phyloP scores from a whole-genome alignment of 2,329 filamentous ascomycete species.

The Fusarium sp. region DNA sequence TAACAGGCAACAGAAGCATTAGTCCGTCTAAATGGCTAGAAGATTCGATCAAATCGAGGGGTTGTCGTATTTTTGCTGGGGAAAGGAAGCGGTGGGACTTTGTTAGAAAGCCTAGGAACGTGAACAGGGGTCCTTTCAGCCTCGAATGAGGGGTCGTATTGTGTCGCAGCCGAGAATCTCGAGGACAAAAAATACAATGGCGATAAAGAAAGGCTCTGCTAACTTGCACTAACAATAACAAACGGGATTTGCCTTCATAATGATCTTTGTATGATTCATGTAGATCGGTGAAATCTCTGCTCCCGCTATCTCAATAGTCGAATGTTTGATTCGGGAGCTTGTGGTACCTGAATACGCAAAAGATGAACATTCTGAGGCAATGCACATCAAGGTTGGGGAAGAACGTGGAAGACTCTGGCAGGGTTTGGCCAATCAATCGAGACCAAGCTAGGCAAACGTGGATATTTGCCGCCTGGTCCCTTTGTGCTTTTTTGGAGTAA shows the following conservation, averaged over 20 bases:
- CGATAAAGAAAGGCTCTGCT: slow-evolving; percentile 5
- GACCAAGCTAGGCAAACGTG: slow-evolving; percentile 18
- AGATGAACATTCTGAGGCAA: slow-evolving; percentile 31
- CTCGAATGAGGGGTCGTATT: slow-evolving; percentile 35
- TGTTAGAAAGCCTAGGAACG: slow-evolving; percentile 38
- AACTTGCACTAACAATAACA: not conserved
- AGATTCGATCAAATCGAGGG: slow-evolving; percentile 41
- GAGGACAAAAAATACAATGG: slow-evolving; percentile 1
- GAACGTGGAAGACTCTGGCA: slow-evolving; percentile 45
- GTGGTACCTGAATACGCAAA: slow-evolving; percentile 38
- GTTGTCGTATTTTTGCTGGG: slow-evolving; percentile 14
- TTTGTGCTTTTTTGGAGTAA: slow-evolving; percentile 38
- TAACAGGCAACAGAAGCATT: slow-evolving; percentile 6
- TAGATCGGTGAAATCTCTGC: slow-evolving; percentile 20
- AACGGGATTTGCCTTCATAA: not conserved
- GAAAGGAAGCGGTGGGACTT: slow-evolving; percentile 37
- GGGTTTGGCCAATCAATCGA: slow-evolving; percentile 39
- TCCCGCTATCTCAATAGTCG: not conserved
- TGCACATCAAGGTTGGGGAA: slow-evolving; percentile 21
- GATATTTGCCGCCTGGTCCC: slow-evolving; percentile 37
- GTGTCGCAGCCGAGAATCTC: not conserved
- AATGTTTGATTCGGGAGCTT: slow-evolving; percentile 33
- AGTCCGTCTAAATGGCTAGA: slow-evolving; percentile 36
- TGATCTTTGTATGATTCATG: slow-evolving; percentile 25
- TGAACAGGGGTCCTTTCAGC: slow-evolving; percentile 38